Evolutionary conservation across 208 protist species (phyloP), one percentile per base, ranked within the genome.

Genomic region (Crithidia acanthocephali): DNA sequence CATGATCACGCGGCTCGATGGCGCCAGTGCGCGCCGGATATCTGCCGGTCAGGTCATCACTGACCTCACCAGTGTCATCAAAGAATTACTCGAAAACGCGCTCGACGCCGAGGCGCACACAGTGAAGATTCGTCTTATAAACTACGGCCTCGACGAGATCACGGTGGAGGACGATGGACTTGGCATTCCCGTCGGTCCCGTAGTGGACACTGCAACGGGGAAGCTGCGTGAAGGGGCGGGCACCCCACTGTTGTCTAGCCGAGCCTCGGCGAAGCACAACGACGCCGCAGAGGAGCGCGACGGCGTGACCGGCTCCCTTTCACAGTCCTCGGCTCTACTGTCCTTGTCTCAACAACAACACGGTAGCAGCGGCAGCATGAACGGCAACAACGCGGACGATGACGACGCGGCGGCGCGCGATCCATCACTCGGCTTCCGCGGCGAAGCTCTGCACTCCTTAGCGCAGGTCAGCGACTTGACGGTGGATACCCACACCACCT

Each of bases 401-500:
- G 76, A 52, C 9, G 65, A 47, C 8, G 70, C 63, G 22, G 23
- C 56, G 5, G 40, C 40, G 37, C 28, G 50, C 42, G 76, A 82
- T 51, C 69, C 72, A 2, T 86, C 90, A 30, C 79, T 97, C 0
- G 98, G 98, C 16, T 99, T 99, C 74, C 84, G 98, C 23, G 98
- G 98, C 2, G 98, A 99, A 76, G 98, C 98, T n/a, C 80, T 99
- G 28, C 92, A 95, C 56, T 97, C 95, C 10, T 81, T 99, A 50
- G 95, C 92, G 28, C 68, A 88, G 50, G 23, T 98, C 32, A 85
- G 83, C 62, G 73, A 88, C n/a, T 76, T 98, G 15, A 78, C 74
- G 5, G 70, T 98, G 20, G 79, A 87, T 37, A 93, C 91, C 10
- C 87, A 88, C 74, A 81, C 81, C 53, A 52, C 40, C n/a, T 60